phyloP scores from a whole-genome alignment of 805 yeast genomes.

The Wickerhamomyces hampshirensis region DNA sequence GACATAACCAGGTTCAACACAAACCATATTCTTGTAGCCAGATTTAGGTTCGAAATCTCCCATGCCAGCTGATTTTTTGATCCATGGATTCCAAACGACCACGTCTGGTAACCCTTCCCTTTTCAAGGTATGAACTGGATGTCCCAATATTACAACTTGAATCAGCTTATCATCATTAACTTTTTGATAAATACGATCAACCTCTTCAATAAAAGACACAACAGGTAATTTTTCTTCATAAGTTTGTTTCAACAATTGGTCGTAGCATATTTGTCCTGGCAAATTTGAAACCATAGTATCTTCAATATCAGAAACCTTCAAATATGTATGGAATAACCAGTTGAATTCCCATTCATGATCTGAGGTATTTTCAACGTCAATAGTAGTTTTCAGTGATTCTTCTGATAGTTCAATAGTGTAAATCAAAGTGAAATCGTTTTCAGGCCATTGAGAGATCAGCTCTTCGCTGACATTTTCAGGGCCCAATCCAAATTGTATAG shows the following conservation, averaged over 20 bases:
- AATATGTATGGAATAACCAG: conserved; percentile 92
- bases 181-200: conserved; percentile 77
- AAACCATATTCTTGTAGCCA: conserved; percentile 85
- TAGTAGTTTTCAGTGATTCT: conserved; percentile 57
- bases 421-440: conserved; percentile 70
- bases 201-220: conserved; percentile 66
- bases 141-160: conserved; percentile 67
- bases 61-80: conserved; percentile 74
- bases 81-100: conserved; percentile 99
- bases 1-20: conserved; percentile 93
- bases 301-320: conserved; percentile 69
- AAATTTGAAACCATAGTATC: conserved; percentile 75
- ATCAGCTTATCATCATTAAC: conserved; percentile 50
- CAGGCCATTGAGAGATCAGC: conserved; percentile 53
- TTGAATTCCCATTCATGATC: conserved; percentile 70
- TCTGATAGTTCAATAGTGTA: conserved; percentile 59
- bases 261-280: conserved; percentile 65
- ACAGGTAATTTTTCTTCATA: conserved; percentile 61
- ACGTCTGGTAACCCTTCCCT: conserved; percentile 58
- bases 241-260: conserved; percentile 62
- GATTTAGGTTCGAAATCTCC: conserved; percentile 82
- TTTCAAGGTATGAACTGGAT: conserved; percentile 62
- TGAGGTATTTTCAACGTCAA: conserved; percentile 75
- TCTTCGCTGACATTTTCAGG: conserved; percentile 76
- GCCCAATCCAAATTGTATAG: conserved; percentile 86